These are phyloP conservation scores for Verticillium nubilum DNA, from an alignment of 2,329 filamentous ascomycete species.

Conservation along the genomic window DNA sequence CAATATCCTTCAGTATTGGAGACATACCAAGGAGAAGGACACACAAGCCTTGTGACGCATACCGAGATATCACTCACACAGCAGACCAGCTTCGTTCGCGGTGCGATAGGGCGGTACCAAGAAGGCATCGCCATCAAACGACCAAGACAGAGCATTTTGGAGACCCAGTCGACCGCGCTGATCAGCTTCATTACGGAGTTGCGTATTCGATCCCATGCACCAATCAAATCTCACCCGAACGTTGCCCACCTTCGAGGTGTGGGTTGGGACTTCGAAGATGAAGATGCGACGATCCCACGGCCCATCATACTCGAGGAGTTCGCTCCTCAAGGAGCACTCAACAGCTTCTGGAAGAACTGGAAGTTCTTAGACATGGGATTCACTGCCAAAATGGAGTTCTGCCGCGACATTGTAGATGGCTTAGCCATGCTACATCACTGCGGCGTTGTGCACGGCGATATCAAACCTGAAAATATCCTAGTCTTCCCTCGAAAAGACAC, in stretches of 20 bases:
- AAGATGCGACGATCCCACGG: background rate
- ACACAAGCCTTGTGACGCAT: background rate
- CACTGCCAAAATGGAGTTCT: conserved; percentile 1
- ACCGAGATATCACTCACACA: background rate
- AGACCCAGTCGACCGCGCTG: background rate
- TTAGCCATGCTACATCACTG: background rate
- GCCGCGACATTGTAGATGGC: conserved; percentile 2
- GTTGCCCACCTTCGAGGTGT: background rate
- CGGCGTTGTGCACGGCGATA: conserved; percentile 5
- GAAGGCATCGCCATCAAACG: background rate
- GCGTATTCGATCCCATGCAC: background rate
- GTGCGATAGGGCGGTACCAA: background rate
- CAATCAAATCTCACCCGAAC: background rate
- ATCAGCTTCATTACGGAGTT: conserved; percentile 1
- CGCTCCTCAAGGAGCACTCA: background rate
- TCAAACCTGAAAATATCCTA: conserved; percentile 2
- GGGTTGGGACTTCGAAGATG: background rate
- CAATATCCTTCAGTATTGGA: background rate
- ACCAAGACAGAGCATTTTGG: background rate
- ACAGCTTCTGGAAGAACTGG: background rate
- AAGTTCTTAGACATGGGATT: background rate
- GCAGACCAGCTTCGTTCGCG: background rate
- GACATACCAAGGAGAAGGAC: background rate
- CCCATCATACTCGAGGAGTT: background rate
- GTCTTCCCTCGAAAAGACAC: background rate